A percentile compares a stretch with the other conserved stretches of the same genome.
These are phyloP conservation scores for Neotropicomus parvogracilis DNA, from an alignment of 1,284 basidiomycete species.

Conservation along the genomic window DNA sequence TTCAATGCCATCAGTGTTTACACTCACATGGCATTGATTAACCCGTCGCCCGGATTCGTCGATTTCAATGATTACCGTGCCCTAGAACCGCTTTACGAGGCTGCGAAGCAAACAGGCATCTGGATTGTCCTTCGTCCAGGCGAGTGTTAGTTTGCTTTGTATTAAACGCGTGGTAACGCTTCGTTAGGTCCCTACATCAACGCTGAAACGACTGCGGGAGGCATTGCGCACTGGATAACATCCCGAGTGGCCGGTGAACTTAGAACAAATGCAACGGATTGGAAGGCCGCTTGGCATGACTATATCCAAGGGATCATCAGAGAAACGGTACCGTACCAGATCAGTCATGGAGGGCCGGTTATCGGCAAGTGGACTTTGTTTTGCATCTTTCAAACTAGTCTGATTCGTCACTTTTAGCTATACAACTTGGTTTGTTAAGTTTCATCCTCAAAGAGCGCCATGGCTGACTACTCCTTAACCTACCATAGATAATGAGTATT, in stretches of 20 bases:
- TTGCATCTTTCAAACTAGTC: not conserved
- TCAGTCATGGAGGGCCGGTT: constrained; percentile 66
- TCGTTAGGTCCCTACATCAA: constrained; percentile 60
- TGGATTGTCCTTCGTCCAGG: constrained; percentile 67
- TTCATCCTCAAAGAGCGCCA: not conserved
- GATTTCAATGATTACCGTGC: constrained; percentile 71
- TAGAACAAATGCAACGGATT: constrained; percentile 64
- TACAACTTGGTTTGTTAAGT: constrained; percentile 67
- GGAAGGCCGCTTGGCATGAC: constrained; percentile 62
- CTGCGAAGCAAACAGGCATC: constrained; percentile 57
- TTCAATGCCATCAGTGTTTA: constrained; percentile 75
- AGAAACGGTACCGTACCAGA: constrained; percentile 61
- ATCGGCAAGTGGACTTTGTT: constrained; percentile 48
- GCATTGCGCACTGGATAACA: constrained; percentile 76
- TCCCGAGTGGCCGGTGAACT: constrained; percentile 62
- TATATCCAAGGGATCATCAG: constrained; percentile 69
- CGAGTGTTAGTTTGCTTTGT: constrained; percentile 15
- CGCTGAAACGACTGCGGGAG: constrained; percentile 78
- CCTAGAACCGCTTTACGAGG: constrained; percentile 64
- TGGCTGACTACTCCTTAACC: not conserved
- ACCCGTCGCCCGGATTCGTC: constrained; percentile 70
- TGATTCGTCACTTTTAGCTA: constrained; percentile 38
- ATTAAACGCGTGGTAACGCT: constrained; percentile 17
- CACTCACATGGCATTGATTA: constrained; percentile 69
- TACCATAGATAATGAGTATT: constrained; percentile 70